Conservation (phyloP, 768 basidiomycete species). For the Agaricus blazei region DNA sequence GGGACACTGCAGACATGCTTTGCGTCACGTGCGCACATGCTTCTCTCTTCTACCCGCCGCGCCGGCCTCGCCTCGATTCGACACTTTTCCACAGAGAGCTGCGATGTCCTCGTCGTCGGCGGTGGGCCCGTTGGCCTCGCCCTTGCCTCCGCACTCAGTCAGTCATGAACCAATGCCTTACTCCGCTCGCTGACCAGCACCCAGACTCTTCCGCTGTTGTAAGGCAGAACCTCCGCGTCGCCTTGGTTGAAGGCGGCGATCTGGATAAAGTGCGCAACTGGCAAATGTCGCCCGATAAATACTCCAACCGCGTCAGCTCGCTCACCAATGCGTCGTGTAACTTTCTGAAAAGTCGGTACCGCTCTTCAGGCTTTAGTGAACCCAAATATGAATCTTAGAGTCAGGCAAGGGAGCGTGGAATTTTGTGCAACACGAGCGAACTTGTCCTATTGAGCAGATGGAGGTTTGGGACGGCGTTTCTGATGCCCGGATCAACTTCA, state of each 20-base stretch:
- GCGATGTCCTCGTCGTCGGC: constrained; percentile 91
- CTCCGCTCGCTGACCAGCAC: constrained; percentile 1
- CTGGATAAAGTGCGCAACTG: constrained; percentile 65
- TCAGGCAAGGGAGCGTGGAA: constrained; percentile 84
- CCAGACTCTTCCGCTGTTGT: constrained; percentile 51
- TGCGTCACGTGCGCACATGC: constrained; percentile 1
- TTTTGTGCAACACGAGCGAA: constrained; percentile 62
- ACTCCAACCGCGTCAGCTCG: constrained; percentile 83
- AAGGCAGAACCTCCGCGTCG: constrained; percentile 52
- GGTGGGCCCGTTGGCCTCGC: constrained; percentile 92
- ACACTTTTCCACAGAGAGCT: constrained; percentile 34
- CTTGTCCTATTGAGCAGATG: constrained; percentile 78
- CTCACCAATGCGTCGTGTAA: constrained; percentile 69
- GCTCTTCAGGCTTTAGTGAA: neutral
- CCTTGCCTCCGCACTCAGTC: constrained; percentile 82
- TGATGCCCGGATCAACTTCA: constrained; percentile 72
- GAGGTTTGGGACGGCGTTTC: constrained; percentile 95
- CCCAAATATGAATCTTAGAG: neutral
- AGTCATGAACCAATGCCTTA: constrained; percentile 15
- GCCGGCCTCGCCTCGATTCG: neutral
- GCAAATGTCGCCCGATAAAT: constrained; percentile 48
- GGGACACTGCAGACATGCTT: constrained; percentile 58
- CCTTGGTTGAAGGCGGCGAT: constrained; percentile 80
- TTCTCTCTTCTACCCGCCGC: neutral
- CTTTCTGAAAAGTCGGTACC: constrained; percentile 58